phyloP scores from a whole-genome alignment of 2,329 filamentous ascomycete species.

The Aspergillus thermomutatus region DNA sequence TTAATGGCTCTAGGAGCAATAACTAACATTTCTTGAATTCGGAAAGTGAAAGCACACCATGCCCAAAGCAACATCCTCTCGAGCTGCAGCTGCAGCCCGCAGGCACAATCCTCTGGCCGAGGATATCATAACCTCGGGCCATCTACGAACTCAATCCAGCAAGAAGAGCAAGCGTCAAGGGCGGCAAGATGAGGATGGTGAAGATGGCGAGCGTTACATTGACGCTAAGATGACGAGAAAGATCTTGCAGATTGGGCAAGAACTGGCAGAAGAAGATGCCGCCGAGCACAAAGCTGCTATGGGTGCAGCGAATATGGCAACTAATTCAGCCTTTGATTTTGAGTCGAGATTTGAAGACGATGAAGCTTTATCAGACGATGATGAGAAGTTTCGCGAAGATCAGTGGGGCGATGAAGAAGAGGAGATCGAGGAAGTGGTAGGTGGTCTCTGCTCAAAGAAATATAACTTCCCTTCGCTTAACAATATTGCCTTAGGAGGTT shows the following conservation, averaged over 20 bases:
- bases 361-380: constrained; percentile 45
- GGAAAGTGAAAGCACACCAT: constrained; percentile 46
- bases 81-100: constrained; percentile 55
- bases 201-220: constrained; percentile 68
- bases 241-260: constrained; percentile 85
- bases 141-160: constrained; percentile 70
- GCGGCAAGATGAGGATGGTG: constrained; percentile 51
- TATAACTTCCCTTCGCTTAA: not conserved
- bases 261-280: constrained; percentile 79
- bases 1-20: not conserved
- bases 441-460: constrained; percentile 5
- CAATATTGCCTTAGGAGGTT: constrained; percentile 57
- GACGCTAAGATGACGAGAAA: constrained; percentile 84
- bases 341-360: constrained; percentile 67
- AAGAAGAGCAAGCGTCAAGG: constrained; percentile 66
- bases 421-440: constrained; percentile 49
- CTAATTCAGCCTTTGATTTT: constrained; percentile 72
- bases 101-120: constrained; percentile 90
- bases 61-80: constrained; percentile 70
- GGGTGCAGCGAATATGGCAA: constrained; percentile 40
- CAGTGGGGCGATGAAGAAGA: constrained; percentile 83
- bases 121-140: constrained; percentile 70
- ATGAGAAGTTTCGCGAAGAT: constrained; percentile 55
- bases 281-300: constrained; percentile 42
- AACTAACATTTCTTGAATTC: not conserved